Conservation (phyloP, 1,284 basidiomycete species). For the Tetrapyrgos nigripes region DNA sequence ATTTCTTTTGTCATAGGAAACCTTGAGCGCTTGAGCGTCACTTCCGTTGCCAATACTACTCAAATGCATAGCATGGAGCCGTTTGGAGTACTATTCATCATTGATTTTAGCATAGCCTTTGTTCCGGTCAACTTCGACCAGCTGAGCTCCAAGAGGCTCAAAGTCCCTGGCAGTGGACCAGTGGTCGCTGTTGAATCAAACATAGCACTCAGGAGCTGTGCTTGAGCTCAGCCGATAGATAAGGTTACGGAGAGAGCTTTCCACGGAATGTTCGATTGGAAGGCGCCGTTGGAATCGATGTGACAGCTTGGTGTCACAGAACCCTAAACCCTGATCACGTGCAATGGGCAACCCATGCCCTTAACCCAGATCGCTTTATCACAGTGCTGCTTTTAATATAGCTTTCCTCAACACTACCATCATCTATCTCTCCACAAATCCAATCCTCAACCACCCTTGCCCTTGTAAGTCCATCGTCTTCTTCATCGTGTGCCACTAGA, state of each 20-base stretch:
- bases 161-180: too few species aligned
- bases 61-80: too few species aligned
- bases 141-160: too few species aligned
- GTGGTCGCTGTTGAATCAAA: too few species aligned
- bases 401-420: conserved; percentile 33
- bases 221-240: not conserved
- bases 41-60: too few species aligned
- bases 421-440: conserved; percentile 24
- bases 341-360: conserved; percentile 40
- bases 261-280: conserved; percentile 2
- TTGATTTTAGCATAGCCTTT: too few species aligned
- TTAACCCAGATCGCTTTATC: conserved; percentile 53
- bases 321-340: conserved; percentile 12
- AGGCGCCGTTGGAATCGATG: not conserved
- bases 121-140: too few species aligned
- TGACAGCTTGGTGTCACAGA: not conserved
- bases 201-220: too few species aligned
- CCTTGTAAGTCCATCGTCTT: conserved; percentile 21
- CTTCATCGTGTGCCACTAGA: conserved; percentile 14
- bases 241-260: not conserved
- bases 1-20: too few species aligned
- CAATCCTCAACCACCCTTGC: conserved; percentile 15
- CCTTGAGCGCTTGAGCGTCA: too few species aligned
- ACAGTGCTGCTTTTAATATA: too few species aligned
- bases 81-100: too few species aligned